Evolutionary conservation across 164 flowering plant species (phyloP).

Genomic region (Nymphaea colorata): DNA sequence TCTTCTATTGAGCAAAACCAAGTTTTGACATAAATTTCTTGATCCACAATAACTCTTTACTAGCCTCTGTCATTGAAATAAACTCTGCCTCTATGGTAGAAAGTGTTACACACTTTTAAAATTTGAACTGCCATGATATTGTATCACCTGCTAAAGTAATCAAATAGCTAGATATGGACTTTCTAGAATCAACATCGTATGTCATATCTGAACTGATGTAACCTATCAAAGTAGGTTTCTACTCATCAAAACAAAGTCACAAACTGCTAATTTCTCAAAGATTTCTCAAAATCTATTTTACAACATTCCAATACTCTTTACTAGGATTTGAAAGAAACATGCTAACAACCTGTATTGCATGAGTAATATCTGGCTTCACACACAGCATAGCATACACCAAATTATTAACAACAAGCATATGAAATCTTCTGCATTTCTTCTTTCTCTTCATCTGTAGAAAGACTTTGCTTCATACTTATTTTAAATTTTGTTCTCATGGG

Average conservation of each 20-base stretch:
- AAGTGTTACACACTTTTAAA: background rate
- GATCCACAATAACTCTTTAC: conserved; percentile 3
- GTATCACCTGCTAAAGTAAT: background rate
- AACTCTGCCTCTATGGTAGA: background rate
- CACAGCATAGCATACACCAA: conserved; percentile 3
- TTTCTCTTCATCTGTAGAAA: background rate
- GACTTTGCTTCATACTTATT: background rate
- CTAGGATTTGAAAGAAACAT: background rate
- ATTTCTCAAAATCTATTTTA: conserved; percentile 1
- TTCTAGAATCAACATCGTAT: background rate
- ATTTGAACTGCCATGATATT: background rate
- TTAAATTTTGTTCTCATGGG: background rate
- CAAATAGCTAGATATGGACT: background rate
- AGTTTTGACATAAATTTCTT: background rate
- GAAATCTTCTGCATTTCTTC: background rate
- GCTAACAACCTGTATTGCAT: background rate
- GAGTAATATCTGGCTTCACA: background rate
- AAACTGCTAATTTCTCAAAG: background rate
- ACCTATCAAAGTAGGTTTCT: background rate
- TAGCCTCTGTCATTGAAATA: background rate
- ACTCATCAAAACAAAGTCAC: background rate
- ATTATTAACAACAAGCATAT: background rate
- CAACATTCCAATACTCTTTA: background rate
- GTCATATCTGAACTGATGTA: background rate
- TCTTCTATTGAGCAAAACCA: conserved; percentile 1